Percentiles rank a stretch among this genome's conserved stretches.
Conservation (phyloP, 176 grass and related monocot species). For the Rhynchospora breviuscula region DNA sequence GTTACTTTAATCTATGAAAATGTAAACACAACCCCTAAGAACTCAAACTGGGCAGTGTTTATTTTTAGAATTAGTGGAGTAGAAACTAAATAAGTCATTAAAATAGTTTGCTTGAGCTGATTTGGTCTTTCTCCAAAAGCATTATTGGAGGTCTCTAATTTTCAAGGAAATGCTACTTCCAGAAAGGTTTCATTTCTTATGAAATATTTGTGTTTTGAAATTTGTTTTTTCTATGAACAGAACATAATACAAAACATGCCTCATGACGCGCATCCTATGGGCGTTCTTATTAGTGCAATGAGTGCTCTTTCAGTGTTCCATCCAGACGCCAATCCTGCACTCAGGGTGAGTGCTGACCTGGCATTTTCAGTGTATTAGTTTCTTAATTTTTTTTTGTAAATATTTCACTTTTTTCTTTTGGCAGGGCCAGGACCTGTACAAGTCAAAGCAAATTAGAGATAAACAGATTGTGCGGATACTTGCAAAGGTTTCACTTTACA, state of each 20-base stretch:
- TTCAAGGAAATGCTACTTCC: not conserved
- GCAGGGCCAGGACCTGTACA: conserved; percentile 46
- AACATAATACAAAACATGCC: conserved; percentile 47
- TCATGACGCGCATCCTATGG: conserved; percentile 53
- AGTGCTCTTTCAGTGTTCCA: conserved; percentile 54
- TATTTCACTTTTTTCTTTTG: not conserved
- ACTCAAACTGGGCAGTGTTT: not conserved
- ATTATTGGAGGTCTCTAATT: not conserved
- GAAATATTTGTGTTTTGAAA: not conserved
- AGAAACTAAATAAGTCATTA: not conserved
- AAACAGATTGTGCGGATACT: conserved; percentile 42
- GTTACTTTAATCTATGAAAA: not conserved
- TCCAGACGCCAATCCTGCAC: conserved; percentile 49
- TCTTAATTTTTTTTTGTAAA: not conserved
- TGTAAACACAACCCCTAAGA: not conserved
- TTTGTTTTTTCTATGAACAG: conserved; percentile 13
- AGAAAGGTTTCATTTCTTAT: not conserved
- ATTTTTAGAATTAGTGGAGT: not conserved
- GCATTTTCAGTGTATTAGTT: not conserved
- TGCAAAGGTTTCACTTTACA: conserved; percentile 36
- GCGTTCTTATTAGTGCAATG: conserved; percentile 43
- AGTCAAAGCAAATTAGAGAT: conserved; percentile 26
- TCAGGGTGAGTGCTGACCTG: conserved; percentile 36
- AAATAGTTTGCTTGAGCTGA: not conserved
- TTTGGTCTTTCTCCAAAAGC: not conserved